Evolutionary conservation across 345 rosid genomes (phyloP).

Genomic region (Litchi chinensis): DNA sequence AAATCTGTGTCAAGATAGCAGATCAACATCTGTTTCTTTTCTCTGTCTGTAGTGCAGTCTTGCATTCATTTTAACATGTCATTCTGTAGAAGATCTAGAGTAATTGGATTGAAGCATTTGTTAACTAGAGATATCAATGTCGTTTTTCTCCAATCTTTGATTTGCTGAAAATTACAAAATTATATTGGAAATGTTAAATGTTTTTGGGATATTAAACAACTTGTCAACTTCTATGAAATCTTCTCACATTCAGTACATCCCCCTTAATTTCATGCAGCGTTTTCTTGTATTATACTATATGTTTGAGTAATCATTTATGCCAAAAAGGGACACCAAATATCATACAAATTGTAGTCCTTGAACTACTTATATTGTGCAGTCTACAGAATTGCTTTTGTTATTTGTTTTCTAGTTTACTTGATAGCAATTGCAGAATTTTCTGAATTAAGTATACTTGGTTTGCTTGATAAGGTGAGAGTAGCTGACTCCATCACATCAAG

Average conservation of each 20-base stretch:
- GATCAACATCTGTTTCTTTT: not conserved
- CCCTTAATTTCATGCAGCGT: not conserved
- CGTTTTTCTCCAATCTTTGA: too few relatives aligned
- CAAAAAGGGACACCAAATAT: not conserved
- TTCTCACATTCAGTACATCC: not conserved
- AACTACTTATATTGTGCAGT: not conserved
- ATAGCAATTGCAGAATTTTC: not conserved
- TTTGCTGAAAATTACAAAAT: too few relatives aligned
- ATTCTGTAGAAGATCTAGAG: not conserved
- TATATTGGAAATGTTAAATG: not conserved
- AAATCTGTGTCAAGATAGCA: not conserved
- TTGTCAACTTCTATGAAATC: not conserved
- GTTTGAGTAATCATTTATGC: not conserved
- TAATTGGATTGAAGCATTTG: not conserved
- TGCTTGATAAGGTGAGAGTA: conserved; percentile 41
- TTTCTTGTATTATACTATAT: not conserved
- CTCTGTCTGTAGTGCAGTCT: not conserved
- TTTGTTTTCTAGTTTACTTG: not conserved
- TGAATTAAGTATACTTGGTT: not conserved
- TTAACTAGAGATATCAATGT: not conserved
- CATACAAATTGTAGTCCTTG: not conserved
- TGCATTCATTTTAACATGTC: not conserved
- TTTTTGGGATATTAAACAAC: not conserved
- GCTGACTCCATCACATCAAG: conserved; percentile 29
- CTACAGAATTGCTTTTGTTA: not conserved